Conservation (phyloP, 257 asterid genomes). For the Penstemon barbatus region DNA sequence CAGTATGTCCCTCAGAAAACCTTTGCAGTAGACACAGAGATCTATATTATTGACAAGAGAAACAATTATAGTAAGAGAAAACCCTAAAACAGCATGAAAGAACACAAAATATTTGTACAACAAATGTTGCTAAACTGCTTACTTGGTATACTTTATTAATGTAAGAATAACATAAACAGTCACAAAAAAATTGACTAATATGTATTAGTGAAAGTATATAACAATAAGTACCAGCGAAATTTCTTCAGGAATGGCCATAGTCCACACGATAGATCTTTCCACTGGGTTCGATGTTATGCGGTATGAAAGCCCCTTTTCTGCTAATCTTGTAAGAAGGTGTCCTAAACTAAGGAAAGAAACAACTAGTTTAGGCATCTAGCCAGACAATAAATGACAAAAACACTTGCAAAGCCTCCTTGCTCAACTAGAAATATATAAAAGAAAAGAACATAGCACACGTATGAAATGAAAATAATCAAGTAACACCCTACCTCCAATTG, state of each 20-base stretch:
- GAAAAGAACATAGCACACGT: slow-evolving; percentile 6
- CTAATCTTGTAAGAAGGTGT: slow-evolving; percentile 77
- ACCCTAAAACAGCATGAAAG: slow-evolving; percentile 2
- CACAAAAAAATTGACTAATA: slow-evolving; percentile 8
- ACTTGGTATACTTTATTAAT: slow-evolving; percentile 2
- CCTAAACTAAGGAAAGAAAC: slow-evolving; percentile 55
- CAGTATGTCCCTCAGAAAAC: too few relatives aligned
- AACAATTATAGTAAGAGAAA: slow-evolving; percentile 11
- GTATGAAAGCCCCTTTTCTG: slow-evolving; percentile 75
- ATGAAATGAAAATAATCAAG: slow-evolving; percentile 21
- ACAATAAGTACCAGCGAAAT: slow-evolving; percentile 52
- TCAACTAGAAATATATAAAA: not conserved
- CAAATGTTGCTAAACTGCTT: not conserved
- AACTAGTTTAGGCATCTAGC: slow-evolving; percentile 32
- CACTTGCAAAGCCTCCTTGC: not conserved
- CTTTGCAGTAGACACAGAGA: not conserved
- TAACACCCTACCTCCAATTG: slow-evolving; percentile 69
- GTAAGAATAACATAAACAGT: slow-evolving; percentile 20
- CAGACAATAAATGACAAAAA: slow-evolving; percentile 11
- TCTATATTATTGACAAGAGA: not conserved
- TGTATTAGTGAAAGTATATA: slow-evolving; percentile 31
- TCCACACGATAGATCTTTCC: slow-evolving; percentile 76
- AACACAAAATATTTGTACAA: slow-evolving; percentile 2
- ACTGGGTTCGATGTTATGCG: slow-evolving; percentile 75
- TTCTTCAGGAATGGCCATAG: slow-evolving; percentile 73